These are phyloP conservation scores for Dissoconium aciculare DNA, from an alignment of 2,329 filamentous ascomycete species.

Conservation along the genomic window DNA sequence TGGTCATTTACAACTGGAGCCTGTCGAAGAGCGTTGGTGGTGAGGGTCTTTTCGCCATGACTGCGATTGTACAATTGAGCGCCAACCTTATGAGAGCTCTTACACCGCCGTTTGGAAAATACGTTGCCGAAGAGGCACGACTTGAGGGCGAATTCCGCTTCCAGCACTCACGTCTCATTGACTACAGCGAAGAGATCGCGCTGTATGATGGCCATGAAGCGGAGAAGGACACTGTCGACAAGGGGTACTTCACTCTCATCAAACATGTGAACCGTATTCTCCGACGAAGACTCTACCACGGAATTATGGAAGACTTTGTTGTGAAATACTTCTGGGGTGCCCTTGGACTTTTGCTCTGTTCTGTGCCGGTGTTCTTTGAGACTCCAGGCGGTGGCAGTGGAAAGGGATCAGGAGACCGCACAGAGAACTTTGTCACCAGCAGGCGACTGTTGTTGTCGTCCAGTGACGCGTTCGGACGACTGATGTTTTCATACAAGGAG, in stretches of 20 bases:
- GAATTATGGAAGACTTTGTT: conserved; percentile 99
- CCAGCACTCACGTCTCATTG: conserved; percentile 84
- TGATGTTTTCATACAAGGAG: conserved; percentile 98
- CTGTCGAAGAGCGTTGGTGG: conserved; percentile 89
- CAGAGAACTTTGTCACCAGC: conserved; percentile 73
- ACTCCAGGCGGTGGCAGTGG: conserved; percentile 16
- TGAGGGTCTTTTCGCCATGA: conserved; percentile 92
- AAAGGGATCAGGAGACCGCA: conserved; percentile 10
- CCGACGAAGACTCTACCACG: conserved; percentile 80
- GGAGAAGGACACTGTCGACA: conserved; percentile 92
- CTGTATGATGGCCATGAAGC: conserved; percentile 82
- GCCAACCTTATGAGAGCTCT: conserved; percentile 85
- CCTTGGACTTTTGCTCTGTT: conserved; percentile 78
- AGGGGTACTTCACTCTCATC: conserved; percentile 97
- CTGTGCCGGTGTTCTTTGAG: conserved; percentile 90
- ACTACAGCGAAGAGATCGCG: conserved; percentile 90
- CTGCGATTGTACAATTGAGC: conserved; percentile 79
- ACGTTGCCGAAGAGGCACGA: conserved; percentile 87
- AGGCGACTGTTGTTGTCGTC: conserved; percentile 79
- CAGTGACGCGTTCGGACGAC: conserved; percentile 84
- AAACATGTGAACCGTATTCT: conserved; percentile 97
- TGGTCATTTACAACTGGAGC: conserved; percentile 93
- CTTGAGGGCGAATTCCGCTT: conserved; percentile 94
- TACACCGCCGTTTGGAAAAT: conserved; percentile 92
- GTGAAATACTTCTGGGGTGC: conserved; percentile 99